Evolutionary conservation across 768 basidiomycete genomes (phyloP).

Genomic region (Cubamyces sp.): DNA sequence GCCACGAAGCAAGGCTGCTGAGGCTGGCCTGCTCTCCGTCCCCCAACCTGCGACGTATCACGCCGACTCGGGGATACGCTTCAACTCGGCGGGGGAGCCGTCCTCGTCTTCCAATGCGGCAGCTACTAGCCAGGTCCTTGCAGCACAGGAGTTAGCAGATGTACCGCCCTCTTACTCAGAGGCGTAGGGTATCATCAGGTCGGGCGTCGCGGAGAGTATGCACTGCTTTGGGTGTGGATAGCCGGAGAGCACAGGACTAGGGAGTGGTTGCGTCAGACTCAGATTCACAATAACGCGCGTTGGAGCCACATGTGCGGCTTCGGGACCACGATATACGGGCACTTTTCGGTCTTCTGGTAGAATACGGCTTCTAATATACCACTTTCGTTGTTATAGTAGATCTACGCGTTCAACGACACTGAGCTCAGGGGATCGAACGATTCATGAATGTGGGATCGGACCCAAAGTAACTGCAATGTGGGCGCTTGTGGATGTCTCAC

Average conservation of each 20-base stretch:
- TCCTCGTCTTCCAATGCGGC: conserved; percentile 12
- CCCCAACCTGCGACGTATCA: conserved; percentile 23
- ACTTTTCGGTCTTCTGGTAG: too few species aligned
- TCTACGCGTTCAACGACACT: too few species aligned
- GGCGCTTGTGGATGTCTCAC: not conserved
- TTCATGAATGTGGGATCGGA: too few species aligned
- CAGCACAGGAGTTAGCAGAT: conserved; percentile 4
- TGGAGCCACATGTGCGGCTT: too few species aligned
- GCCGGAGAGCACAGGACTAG: too few species aligned
- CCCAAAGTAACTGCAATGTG: too few species aligned
- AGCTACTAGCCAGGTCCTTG: not conserved
- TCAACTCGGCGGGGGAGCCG: conserved; percentile 13
- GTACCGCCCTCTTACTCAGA: conserved; percentile 11
- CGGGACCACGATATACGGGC: too few species aligned
- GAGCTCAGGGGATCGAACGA: too few species aligned
- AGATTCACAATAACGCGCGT: too few species aligned
- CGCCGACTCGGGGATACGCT: conserved; percentile 28
- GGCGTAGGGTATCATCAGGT: not conserved
- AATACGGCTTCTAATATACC: too few species aligned
- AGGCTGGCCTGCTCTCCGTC: conserved; percentile 26
- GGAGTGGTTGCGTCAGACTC: too few species aligned
- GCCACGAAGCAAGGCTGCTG: conserved; percentile 27
- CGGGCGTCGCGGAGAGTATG: not conserved
- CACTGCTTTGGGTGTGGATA: not conserved
- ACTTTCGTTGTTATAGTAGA: too few species aligned